A percentile compares a stretch with the other conserved stretches of the same genome.
Conservation (phyloP, 2,329 filamentous ascomycete species). For the Zopfia rhizophila region DNA sequence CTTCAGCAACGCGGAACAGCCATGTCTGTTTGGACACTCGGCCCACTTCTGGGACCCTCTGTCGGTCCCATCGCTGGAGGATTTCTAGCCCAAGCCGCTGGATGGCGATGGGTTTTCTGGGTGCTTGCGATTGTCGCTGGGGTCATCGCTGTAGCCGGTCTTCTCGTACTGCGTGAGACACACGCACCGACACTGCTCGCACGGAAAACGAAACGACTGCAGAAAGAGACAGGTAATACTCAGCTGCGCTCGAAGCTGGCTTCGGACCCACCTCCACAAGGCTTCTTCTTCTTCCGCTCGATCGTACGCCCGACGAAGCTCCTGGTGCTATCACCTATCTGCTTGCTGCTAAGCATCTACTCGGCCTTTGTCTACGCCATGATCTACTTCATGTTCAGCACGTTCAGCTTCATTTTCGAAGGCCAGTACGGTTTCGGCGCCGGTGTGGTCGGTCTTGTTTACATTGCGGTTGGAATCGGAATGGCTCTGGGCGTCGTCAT, state of each 20-base stretch:
- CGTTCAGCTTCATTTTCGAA: conserved; percentile 23
- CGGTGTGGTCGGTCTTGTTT: conserved; percentile 29
- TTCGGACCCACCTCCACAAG: conserved; percentile 28
- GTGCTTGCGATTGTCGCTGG: conserved; percentile 16
- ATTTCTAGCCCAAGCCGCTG: conserved; percentile 21
- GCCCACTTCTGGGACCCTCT: conserved; percentile 24
- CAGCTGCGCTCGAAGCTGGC: conserved; percentile 32
- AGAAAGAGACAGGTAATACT: conserved; percentile 39
- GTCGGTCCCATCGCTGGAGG: conserved; percentile 31
- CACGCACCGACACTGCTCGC: conserved; percentile 45
- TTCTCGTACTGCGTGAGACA: conserved; percentile 40
- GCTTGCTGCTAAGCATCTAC: conserved; percentile 26
- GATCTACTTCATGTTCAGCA: conserved; percentile 32
- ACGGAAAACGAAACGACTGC: conserved; percentile 42
- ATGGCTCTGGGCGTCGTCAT: conserved; percentile 43
- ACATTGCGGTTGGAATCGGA: conserved; percentile 31
- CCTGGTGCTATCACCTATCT: conserved; percentile 31
- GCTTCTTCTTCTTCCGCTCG: conserved; percentile 18
- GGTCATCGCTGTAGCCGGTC: conserved; percentile 36
- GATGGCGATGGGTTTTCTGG: conserved; percentile 33
- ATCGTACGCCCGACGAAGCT: conserved; percentile 48
- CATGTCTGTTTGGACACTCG: conserved; percentile 28
- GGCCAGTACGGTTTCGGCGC: conserved; percentile 27
- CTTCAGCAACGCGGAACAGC: conserved; percentile 28
- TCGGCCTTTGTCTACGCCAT: conserved; percentile 24